phyloP scores from a whole-genome alignment of 75 land plant species.

The Sequoia sempervirens region DNA sequence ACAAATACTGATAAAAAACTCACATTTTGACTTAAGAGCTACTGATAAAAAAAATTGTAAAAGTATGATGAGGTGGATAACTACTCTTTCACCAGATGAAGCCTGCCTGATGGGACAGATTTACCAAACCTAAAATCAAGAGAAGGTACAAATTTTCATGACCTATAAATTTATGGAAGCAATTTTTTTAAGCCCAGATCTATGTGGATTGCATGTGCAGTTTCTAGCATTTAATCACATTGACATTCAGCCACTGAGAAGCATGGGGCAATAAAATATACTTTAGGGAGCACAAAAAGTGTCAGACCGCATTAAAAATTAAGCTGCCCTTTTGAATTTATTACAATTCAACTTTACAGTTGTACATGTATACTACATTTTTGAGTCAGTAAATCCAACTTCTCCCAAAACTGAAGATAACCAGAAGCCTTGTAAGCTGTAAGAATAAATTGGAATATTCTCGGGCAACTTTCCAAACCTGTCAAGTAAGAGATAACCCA shows the following conservation, averaged over 20 bases:
- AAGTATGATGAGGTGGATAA: neutral
- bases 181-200: neutral
- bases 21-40: neutral
- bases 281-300: neutral
- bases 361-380: constrained; percentile 1
- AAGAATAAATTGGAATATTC: neutral
- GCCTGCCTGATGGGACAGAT: neutral
- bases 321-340: neutral
- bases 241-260: neutral
- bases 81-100: neutral
- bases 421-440: neutral
- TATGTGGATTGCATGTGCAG: neutral
- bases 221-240: neutral
- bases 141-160: neutral
- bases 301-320: neutral
- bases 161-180: neutral
- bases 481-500: neutral
- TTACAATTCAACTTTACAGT: neutral
- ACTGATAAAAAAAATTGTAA: neutral
- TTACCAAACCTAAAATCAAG: neutral
- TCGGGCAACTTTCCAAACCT: neutral
- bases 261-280: neutral
- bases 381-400: constrained; percentile 2
- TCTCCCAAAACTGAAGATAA: neutral
- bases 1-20: neutral